Conservation (phyloP, 1,284 basidiomycete genomes). For the Rhodotorula mucilaginosa region DNA sequence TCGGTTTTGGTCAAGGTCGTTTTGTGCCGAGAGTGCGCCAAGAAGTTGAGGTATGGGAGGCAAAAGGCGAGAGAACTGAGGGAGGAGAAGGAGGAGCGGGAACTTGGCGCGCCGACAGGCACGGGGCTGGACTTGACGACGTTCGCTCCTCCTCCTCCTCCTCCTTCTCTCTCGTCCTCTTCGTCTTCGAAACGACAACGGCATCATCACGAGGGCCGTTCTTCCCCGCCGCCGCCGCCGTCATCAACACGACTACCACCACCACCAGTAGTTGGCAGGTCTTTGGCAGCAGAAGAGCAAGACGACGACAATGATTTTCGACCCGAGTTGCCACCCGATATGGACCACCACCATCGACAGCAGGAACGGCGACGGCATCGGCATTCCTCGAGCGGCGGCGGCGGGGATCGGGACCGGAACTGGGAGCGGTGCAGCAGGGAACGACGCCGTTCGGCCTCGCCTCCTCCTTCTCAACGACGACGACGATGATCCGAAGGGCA, state of each 20-base stretch:
- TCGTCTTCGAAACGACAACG: too few species aligned
- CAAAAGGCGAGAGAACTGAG: background rate
- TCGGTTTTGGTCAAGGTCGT: slow-evolving; percentile 84
- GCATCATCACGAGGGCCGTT: too few species aligned
- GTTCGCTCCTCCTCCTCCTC: too few species aligned
- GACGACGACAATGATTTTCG: background rate
- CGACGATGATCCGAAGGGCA: background rate
- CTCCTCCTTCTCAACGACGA: background rate
- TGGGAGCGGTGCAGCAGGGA: background rate
- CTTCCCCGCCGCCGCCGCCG: too few species aligned
- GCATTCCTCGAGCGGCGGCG: too few species aligned
- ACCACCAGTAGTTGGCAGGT: too few species aligned
- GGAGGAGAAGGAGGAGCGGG: background rate
- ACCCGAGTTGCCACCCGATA: background rate
- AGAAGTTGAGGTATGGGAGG: slow-evolving; percentile 75
- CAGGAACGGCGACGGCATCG: too few species aligned
- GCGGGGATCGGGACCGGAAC: too few species aligned
- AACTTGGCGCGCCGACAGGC: too few species aligned
- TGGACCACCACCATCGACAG: background rate
- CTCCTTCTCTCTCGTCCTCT: too few species aligned
- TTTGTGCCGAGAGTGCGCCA: slow-evolving; percentile 69
- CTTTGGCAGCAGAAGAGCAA: background rate
- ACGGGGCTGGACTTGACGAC: too few species aligned
- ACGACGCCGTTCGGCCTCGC: background rate
- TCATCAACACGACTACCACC: too few species aligned